Percentiles rank a stretch among this genome's conserved stretches.
Evolutionary conservation across 768 basidiomycete species (phyloP).

Genomic region (Serendipita vermifera): DNA sequence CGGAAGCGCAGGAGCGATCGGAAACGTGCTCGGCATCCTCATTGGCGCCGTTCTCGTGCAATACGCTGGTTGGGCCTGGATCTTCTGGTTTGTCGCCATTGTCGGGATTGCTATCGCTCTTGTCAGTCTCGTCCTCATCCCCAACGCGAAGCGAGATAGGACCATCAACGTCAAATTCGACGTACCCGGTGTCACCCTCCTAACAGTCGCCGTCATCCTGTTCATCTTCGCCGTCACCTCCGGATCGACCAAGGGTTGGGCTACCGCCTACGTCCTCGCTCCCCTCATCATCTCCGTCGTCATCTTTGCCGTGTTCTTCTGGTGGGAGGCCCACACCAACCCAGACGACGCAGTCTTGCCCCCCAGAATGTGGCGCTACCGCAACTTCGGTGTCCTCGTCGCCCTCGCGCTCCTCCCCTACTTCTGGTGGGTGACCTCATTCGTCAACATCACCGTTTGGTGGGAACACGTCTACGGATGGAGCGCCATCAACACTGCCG

Average conservation of each 20-base stretch:
- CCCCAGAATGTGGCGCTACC: slow-evolving; percentile 31
- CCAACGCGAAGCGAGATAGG: slow-evolving; percentile 15
- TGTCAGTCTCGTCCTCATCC: slow-evolving; percentile 27
- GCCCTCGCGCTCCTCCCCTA: slow-evolving; percentile 28
- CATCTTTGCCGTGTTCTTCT: slow-evolving; percentile 33
- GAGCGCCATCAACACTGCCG: slow-evolving; percentile 28
- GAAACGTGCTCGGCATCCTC: slow-evolving; percentile 33
- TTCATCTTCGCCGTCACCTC: slow-evolving; percentile 29
- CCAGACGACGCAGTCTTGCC: slow-evolving; percentile 33
- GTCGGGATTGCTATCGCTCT: slow-evolving; percentile 26
- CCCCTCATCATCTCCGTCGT: slow-evolving; percentile 36
- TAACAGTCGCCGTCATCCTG: slow-evolving; percentile 22
- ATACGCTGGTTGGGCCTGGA: slow-evolving; percentile 35
- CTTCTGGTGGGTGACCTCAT: slow-evolving; percentile 31
- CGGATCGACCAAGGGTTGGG: slow-evolving; percentile 40
- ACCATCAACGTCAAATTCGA: background rate
- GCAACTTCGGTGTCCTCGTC: slow-evolving; percentile 31
- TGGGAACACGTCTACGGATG: slow-evolving; percentile 35
- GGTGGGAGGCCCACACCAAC: slow-evolving; percentile 35
- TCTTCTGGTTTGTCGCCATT: slow-evolving; percentile 38
- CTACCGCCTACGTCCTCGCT: slow-evolving; percentile 30
- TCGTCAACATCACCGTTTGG: slow-evolving; percentile 25
- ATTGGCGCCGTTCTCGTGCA: slow-evolving; percentile 33
- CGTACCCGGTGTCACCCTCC: background rate
- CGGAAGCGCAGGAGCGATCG: slow-evolving; percentile 35